phyloP scores from a whole-genome alignment of 345 rosid genomes.

The Hibiscus mutabilis region DNA sequence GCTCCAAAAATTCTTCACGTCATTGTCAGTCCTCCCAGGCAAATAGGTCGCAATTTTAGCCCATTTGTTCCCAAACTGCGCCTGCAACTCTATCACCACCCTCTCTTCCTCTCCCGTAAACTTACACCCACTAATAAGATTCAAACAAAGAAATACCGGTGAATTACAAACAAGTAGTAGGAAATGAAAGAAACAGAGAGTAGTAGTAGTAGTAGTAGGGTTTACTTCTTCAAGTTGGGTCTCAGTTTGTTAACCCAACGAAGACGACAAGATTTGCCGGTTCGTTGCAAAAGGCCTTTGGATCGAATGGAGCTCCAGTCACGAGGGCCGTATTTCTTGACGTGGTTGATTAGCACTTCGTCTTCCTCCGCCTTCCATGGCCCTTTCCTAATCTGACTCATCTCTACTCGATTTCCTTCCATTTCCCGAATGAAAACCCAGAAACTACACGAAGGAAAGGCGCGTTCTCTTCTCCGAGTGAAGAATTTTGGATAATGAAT shows the following conservation, averaged over 20 bases:
- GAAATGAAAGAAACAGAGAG: not conserved
- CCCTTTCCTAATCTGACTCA: conserved; percentile 62
- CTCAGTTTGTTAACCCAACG: conserved; percentile 97
- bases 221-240: conserved; percentile 79
- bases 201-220: not conserved
- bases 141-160: not conserved
- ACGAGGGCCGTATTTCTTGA: conserved; percentile 66
- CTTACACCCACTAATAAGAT: conserved; percentile 64
- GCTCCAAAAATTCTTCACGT: conserved; percentile 97
- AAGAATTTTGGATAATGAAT: not conserved
- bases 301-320: conserved; percentile 99
- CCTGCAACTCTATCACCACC: conserved; percentile 80
- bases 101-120: conserved; percentile 84
- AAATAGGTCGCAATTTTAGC: conserved; percentile 84
- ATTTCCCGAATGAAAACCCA: conserved; percentile 12
- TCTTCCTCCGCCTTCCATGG: conserved; percentile 97
- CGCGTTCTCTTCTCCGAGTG: not conserved
- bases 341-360: conserved; percentile 63
- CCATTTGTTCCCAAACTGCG: conserved; percentile 87
- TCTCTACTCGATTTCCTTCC: conserved; percentile 43
- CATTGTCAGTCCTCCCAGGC: conserved; percentile 84
- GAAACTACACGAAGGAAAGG: not conserved
- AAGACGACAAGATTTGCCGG: conserved; percentile 94
- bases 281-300: conserved; percentile 84
- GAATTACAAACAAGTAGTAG: not conserved